Evolutionary conservation across 106 monocot genomes (phyloP).

Genomic region (Allium sativum): DNA sequence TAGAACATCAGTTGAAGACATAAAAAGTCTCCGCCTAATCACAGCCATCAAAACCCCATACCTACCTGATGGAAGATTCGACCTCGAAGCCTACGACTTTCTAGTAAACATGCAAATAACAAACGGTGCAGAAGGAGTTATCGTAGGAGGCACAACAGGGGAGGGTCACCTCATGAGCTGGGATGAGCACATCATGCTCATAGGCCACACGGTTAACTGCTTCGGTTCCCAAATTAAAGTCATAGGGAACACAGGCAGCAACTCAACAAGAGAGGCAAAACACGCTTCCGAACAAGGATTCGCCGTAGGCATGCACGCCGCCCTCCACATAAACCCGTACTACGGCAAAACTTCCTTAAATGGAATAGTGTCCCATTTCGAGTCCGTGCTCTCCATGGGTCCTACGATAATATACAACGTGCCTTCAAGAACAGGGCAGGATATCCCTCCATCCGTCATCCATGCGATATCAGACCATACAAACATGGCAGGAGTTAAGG

Average conservation of each 20-base stretch:
- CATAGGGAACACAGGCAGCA: conserved; percentile 94
- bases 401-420: conserved; percentile 85
- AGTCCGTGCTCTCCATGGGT: conserved; percentile 58
- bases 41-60: conserved; percentile 89
- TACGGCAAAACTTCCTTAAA: conserved; percentile 78
- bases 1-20: conserved; percentile 60
- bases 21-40: conserved; percentile 59
- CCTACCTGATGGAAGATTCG: conserved; percentile 75
- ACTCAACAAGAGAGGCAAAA: conserved; percentile 77
- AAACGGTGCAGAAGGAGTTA: conserved; percentile 72
- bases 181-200: conserved; percentile 95
- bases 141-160: conserved; percentile 85
- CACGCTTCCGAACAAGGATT: conserved; percentile 85
- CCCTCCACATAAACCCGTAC: conserved; percentile 78
- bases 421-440: conserved; percentile 69
- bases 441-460: conserved; percentile 68
- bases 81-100: conserved; percentile 73
- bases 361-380: conserved; percentile 64
- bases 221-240: conserved; percentile 76
- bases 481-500: conserved; percentile 75
- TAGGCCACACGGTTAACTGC: conserved; percentile 73
- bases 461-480: conserved; percentile 19
- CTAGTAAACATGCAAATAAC: conserved; percentile 63
- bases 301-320: conserved; percentile 86
- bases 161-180: conserved; percentile 95